Conservation (phyloP, 176 grass and related monocot genomes). For the Aegilops speltoides region DNA sequence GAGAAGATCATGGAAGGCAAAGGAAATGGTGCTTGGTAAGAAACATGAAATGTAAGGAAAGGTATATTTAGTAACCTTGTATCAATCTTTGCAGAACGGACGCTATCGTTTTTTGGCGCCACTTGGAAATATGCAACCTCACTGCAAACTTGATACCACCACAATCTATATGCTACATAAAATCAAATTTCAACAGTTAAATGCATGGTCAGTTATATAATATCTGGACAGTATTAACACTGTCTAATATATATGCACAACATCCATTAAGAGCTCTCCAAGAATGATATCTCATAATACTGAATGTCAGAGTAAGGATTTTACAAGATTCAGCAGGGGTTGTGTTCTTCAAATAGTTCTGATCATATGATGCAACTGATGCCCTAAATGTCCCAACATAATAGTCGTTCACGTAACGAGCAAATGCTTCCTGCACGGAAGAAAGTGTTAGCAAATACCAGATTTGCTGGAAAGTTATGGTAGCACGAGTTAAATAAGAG, state of each 20-base stretch:
- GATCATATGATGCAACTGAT: slow-evolving; percentile 79
- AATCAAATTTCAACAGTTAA: slow-evolving; percentile 36
- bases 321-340: slow-evolving; percentile 77
- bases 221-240: background rate
- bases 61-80: slow-evolving; percentile 47
- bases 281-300: slow-evolving; percentile 24
- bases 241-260: background rate
- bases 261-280: background rate
- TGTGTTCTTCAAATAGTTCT: slow-evolving; percentile 84
- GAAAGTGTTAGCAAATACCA: slow-evolving; percentile 15
- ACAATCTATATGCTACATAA: slow-evolving; percentile 63
- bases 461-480: slow-evolving; percentile 5
- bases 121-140: slow-evolving; percentile 97
- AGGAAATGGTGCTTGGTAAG: slow-evolving; percentile 4
- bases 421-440: slow-evolving; percentile 68
- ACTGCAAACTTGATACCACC: slow-evolving; percentile 99
- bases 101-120: slow-evolving; percentile 76
- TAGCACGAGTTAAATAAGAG: slow-evolving; percentile 9
- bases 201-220: slow-evolving; percentile 4
- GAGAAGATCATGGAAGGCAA: background rate
- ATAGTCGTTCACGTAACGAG: slow-evolving; percentile 82
- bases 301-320: background rate
- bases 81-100: slow-evolving; percentile 83
- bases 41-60: background rate
- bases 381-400: slow-evolving; percentile 68